Percentiles rank a stretch among this genome's conserved stretches.
Evolutionary conservation across 2,329 filamentous ascomycete genomes (phyloP).

Genomic region (Ophiostoma novo-ulmi): DNA sequence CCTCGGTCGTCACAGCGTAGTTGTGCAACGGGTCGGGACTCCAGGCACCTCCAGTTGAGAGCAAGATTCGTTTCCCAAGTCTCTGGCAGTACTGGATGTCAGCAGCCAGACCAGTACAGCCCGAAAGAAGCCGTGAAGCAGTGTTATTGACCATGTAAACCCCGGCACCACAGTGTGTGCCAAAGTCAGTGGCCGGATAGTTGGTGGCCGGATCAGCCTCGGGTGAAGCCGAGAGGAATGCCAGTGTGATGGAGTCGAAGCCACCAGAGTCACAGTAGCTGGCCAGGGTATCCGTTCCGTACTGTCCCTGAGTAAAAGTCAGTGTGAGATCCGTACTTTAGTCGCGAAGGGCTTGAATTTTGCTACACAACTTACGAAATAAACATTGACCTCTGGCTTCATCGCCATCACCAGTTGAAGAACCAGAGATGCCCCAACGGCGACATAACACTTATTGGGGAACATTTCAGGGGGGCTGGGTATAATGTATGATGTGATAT

Average conservation of each 20-base stretch:
- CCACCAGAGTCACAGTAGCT: constrained; percentile 18
- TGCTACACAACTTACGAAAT: constrained; percentile 15
- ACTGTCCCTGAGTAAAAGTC: constrained; percentile 10
- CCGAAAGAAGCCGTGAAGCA: constrained; percentile 14
- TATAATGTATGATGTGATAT: background rate
- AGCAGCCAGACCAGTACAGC: background rate
- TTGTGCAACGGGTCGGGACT: background rate
- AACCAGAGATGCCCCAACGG: background rate
- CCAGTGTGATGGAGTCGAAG: constrained; percentile 19
- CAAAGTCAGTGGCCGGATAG: constrained; percentile 19
- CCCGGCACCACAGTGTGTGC: constrained; percentile 11
- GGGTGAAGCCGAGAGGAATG: constrained; percentile 16
- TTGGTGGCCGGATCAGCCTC: constrained; percentile 17
- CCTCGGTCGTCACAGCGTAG: constrained; percentile 19
- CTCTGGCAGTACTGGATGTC: constrained; percentile 20
- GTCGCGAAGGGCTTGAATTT: background rate
- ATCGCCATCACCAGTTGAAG: background rate
- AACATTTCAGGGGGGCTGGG: background rate
- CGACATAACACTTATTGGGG: background rate
- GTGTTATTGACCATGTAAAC: constrained; percentile 16
- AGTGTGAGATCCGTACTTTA: background rate
- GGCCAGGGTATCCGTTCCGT: constrained; percentile 12
- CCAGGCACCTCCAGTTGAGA: constrained; percentile 18
- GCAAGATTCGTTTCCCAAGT: constrained; percentile 13
- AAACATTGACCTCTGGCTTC: constrained; percentile 13